Evolutionary conservation across 2,329 filamentous ascomycete genomes (phyloP).

Genomic region (Arachnomyces sp.): DNA sequence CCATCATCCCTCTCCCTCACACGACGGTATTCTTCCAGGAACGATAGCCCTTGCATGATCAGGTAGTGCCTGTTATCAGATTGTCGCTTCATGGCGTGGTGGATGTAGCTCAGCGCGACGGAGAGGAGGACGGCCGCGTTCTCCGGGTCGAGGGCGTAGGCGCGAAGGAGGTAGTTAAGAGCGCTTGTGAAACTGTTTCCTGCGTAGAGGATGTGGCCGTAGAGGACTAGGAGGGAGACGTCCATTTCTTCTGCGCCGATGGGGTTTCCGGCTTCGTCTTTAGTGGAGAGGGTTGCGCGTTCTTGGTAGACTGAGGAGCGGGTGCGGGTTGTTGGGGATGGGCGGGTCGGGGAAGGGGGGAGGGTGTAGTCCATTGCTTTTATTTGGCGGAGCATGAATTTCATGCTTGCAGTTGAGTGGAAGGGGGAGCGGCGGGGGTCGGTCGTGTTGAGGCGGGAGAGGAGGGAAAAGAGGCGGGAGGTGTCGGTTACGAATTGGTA

Average conservation of each 20-base stretch:
- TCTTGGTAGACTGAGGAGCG: conserved; percentile 39
- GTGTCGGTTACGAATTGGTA: conserved; percentile 72
- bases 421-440: conserved; percentile 58
- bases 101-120: conserved; percentile 76
- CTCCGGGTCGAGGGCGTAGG: conserved; percentile 61
- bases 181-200: conserved; percentile 78
- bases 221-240: conserved; percentile 74
- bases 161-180: conserved; percentile 78
- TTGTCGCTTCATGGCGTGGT: conserved; percentile 82
- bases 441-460: conserved; percentile 64
- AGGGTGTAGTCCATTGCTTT: conserved; percentile 75
- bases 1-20: conserved; percentile 37
- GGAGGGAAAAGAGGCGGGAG: conserved; percentile 71
- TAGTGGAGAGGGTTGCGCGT: conserved; percentile 33
- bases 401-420: conserved; percentile 73
- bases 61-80: conserved; percentile 84
- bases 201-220: conserved; percentile 80
- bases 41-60: conserved; percentile 75
- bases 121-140: conserved; percentile 75
- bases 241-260: conserved; percentile 53
- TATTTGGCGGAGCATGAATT: conserved; percentile 85
- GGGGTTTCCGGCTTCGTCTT: conserved; percentile 28
- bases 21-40: conserved; percentile 67
- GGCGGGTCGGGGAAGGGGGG: conserved; percentile 39
- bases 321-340: conserved; percentile 17